Conservation (phyloP, 768 basidiomycete species). For the Collybiopsis confluens region DNA sequence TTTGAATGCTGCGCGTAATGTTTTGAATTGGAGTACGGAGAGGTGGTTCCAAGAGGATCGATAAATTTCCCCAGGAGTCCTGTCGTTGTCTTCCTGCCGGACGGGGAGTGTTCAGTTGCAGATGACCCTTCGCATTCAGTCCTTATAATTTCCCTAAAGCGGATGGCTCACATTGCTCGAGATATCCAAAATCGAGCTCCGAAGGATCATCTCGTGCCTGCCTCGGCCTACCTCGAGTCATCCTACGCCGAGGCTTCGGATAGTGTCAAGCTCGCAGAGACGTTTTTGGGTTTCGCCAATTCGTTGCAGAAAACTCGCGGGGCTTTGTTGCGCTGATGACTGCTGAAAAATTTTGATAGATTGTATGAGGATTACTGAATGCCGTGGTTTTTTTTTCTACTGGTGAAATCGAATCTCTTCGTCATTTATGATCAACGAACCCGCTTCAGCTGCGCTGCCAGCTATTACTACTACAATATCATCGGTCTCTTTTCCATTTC, state of each 20-base stretch:
- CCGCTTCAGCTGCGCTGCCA: too few relatives aligned
- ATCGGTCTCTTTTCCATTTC: too few relatives aligned
- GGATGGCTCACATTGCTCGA: conserved; percentile 49
- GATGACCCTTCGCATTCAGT: conserved; percentile 54
- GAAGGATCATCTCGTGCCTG: conserved; percentile 31
- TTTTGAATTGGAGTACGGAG: conserved; percentile 53
- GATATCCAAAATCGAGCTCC: conserved; percentile 43
- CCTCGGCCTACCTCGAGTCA: conserved; percentile 30
- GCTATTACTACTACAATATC: too few relatives aligned
- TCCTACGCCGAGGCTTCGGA: conserved; percentile 48
- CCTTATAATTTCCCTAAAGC: conserved; percentile 27
- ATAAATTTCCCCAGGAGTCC: too few relatives aligned
- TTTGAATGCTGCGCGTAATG: conserved; percentile 24
- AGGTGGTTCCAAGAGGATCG: conserved; percentile 35
- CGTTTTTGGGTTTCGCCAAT: conserved; percentile 55
- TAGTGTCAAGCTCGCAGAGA: too few relatives aligned
- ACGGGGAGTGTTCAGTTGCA: conserved; percentile 40
- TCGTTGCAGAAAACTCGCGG: conserved; percentile 55
- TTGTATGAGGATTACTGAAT: too few relatives aligned
- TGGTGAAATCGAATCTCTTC: too few relatives aligned
- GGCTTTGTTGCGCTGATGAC: conserved; percentile 36
- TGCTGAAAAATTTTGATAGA: too few relatives aligned
- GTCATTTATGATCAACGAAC: too few relatives aligned
- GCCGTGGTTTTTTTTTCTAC: too few relatives aligned
- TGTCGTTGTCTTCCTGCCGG: conserved; percentile 54